Evolutionary conservation across 306 rosid species (phyloP), one percentile per base, ranked within the genome.

Genomic region (Gastrolobium bilobum): DNA sequence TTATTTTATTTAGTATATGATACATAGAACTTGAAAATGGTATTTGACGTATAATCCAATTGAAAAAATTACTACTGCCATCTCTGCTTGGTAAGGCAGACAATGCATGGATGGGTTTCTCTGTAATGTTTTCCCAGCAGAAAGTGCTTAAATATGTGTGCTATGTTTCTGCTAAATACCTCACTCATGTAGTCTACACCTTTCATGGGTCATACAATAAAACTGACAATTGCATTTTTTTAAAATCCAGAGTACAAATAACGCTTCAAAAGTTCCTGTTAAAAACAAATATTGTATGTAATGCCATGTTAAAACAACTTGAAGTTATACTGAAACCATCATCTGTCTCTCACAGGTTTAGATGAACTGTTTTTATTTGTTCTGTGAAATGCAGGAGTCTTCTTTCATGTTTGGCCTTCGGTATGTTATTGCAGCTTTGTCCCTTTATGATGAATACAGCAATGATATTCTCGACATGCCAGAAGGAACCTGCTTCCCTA

Each of bases 401-500:
- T 96, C 98, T 15, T 50, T 96, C 69, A 48, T 80, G 79, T 71
- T 77, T 9, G 99, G 98, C 66, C 89, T 96, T 53, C 65, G 84
- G 15, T 96, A 81, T 64, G 85, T 84, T 42, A 56, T 91, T 71
- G 92, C 99, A n/a, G 90, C 98, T 68, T 77, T 96, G 83, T 67
- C 99, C 72, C 82, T 96, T 58, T 96, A 91, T 69, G 99, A 96
- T 76, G 99, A 96, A 85, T 90, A 96, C 86, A 85, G 93, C 92
- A 96, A 91, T 77, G 99, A 96, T 71, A 65, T 93, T 82, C 96
- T 96, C 29, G 97, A 88, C 85, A 93, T 96, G 99, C 93, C 84
- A 9, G 98, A 96, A 86, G 98, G 99, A 84, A 87, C 94, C 39
- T 85, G 94, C 89, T 90, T 93, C 85, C 99, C 99, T n/a, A 93